Base-by-base conservation (phyloP, 371 early-diverging fungal genomes). In the Rhizopus arrhizus region DNA sequence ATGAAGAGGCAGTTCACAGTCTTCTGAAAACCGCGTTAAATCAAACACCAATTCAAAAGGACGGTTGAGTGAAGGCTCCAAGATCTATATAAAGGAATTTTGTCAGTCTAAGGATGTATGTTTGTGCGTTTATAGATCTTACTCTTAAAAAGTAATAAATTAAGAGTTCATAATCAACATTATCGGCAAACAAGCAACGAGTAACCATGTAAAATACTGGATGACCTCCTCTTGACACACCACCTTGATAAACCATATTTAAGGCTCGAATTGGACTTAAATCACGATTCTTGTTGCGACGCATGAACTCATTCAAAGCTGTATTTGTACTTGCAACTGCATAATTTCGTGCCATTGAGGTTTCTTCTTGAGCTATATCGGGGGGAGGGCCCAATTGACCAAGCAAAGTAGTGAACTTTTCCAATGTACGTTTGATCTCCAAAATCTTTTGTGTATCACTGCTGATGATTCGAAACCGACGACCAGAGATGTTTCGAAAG, bases 151-250 rank as follows among this genome's bases (percentile, higher is more conserved):
- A 73, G 46, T 85, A 86, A 56, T 84, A 79, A 59, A 86, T 80
- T 29, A 92, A 68, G 4, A 91, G 65, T 32, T 94, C 92, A 73
- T 89, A 89, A 70, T 95, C 94, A 50, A 90, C 70, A 29, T 78
- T 78, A 40, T 91, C 89, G 33, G 85, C 77, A 35, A 80, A 75
- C 34, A 92, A 58, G 22, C 89, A 72, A 29, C 93, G 84, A 28
- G 84, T 73, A 43, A 95, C 89, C 65, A 86, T 82, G 71, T 94
- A 95, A 58, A 93, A 81, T 1, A 95, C 91, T 1, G 91, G 91
- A 28, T 87, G 70, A 33, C 85, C 80, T 45, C 82, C 89, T 59
- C 86, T 86, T 16, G 93, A 91, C 1, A 81, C 62, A 4, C 91
- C 92, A 12, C 89, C 91, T 52, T 89, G 88, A 62, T 90, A 95